Evolutionary conservation across 2,329 filamentous ascomycete genomes (phyloP).

Genomic region (Scedosporium aurantiacum): DNA sequence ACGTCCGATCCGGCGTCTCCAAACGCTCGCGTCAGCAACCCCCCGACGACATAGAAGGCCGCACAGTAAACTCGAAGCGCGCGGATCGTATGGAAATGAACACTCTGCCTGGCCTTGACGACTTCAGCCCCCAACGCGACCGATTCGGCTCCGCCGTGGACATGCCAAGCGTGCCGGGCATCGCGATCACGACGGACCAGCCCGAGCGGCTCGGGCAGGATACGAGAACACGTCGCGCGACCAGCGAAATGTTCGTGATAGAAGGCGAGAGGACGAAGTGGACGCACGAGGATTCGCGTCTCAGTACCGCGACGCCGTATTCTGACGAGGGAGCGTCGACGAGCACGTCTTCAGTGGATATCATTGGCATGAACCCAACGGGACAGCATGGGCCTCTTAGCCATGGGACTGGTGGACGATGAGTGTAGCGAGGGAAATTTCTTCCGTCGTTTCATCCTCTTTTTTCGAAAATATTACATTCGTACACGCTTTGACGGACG

Average conservation of each 20-base stretch:
- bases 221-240: conserved; percentile 13
- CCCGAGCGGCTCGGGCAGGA: not conserved
- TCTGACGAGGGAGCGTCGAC: conserved; percentile 15
- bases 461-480: not conserved
- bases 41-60: not conserved
- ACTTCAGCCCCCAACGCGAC: not conserved
- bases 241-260: conserved; percentile 26
- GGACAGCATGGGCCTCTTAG: conserved; percentile 13
- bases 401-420: conserved; percentile 2
- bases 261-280: conserved; percentile 16
- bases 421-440: not conserved
- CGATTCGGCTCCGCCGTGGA: not conserved
- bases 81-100: conserved; percentile 18
- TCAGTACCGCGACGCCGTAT: conserved; percentile 4
- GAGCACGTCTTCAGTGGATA: conserved; percentile 14
- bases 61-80: not conserved
- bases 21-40: not conserved
- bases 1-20: conserved; percentile 16
- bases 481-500: not conserved
- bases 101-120: not conserved
- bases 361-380: conserved; percentile 13
- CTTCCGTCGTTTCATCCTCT: not conserved
- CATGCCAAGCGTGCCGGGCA: not conserved
- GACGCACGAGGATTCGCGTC: not conserved
- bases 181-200: not conserved